Conservation (phyloP, 192 early-diverging fungal species). For the Chytriomyces sp. region DNA sequence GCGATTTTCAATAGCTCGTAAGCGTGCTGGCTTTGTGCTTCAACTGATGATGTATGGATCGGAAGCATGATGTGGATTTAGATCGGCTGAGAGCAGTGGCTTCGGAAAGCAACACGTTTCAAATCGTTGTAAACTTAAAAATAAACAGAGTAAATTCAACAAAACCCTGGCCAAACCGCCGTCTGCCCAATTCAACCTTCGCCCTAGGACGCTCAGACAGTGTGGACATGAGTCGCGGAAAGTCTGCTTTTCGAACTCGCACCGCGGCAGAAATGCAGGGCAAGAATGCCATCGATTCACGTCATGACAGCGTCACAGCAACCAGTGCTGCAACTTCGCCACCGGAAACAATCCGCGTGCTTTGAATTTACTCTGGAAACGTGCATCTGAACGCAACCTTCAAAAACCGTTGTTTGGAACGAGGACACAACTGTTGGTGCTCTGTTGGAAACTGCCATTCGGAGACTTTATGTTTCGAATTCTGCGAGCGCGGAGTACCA, state of each 20-base stretch:
- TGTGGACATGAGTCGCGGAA: not conserved
- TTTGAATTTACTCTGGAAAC: conserved; percentile 58
- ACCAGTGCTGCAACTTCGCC: not conserved
- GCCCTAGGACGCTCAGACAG: not conserved
- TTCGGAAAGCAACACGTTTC: too few relatives aligned
- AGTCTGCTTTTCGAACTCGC: not conserved
- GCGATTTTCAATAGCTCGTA: too few relatives aligned
- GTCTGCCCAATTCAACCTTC: not conserved
- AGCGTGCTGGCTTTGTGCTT: too few relatives aligned
- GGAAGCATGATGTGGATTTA: too few relatives aligned
- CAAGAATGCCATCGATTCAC: not conserved
- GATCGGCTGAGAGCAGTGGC: too few relatives aligned
- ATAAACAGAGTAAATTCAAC: not conserved
- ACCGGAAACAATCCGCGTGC: conserved; percentile 52
- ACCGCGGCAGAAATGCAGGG: not conserved
- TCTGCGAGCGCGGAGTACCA: conserved; percentile 47
- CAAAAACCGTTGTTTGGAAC: conserved; percentile 51
- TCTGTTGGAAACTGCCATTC: conserved; percentile 41
- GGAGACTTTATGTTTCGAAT: conserved; percentile 44
- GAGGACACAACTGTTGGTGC: conserved; percentile 44
- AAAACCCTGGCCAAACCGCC: too few relatives aligned
- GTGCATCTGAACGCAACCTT: conserved; percentile 57
- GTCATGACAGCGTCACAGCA: not conserved
- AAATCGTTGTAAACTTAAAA: not conserved
- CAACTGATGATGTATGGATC: too few relatives aligned